A percentile compares a stretch with the other conserved stretches of the same genome.
Conservation (phyloP, 2,329 filamentous ascomycete genomes). For the Trichothecium sympodiale region DNA sequence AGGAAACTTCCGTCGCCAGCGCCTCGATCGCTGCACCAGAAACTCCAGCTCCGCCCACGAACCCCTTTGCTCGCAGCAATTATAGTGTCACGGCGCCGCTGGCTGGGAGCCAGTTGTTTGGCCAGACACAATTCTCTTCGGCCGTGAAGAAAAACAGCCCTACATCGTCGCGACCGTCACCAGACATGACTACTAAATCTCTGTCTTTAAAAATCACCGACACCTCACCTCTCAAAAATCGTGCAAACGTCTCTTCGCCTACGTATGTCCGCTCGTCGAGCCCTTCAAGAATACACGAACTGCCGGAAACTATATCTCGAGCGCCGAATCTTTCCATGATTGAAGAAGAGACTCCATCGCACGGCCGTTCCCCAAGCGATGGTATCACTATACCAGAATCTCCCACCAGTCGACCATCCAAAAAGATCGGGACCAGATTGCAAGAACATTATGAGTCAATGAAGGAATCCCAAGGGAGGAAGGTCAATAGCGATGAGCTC, state of each 20-base stretch:
- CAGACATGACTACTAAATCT: slow-evolving; percentile 31
- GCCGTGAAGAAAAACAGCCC: slow-evolving; percentile 37
- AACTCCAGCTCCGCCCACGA: slow-evolving; percentile 37
- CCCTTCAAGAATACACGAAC: slow-evolving; percentile 21
- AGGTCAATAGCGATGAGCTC: slow-evolving; percentile 10
- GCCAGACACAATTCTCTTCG: slow-evolving; percentile 42
- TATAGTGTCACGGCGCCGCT: slow-evolving; percentile 21
- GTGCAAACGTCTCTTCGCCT: slow-evolving; percentile 35
- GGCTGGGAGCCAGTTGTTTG: slow-evolving; percentile 40
- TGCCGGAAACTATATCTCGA: slow-evolving; percentile 14
- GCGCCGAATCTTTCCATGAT: slow-evolving; percentile 9
- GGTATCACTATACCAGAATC: slow-evolving; percentile 25
- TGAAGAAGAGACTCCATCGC: slow-evolving; percentile 14
- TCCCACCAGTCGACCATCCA: slow-evolving; percentile 10
- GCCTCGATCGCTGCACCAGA: slow-evolving; percentile 22
- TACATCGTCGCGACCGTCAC: slow-evolving; percentile 47
- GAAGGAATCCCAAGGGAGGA: slow-evolving; percentile 33
- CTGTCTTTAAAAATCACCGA: slow-evolving; percentile 33
- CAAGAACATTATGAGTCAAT: slow-evolving; percentile 29
- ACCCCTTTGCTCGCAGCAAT: slow-evolving; percentile 31
- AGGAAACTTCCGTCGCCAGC: background rate
- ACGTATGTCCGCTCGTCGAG: slow-evolving; percentile 29
- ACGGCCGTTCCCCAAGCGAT: slow-evolving; percentile 10
- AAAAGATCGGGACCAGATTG: background rate
- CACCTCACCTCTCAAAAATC: slow-evolving; percentile 39